A percentile compares a stretch with the other conserved stretches of the same genome.
Evolutionary conservation across 345 rosid species (phyloP).

Genomic region (Reutealis trisperma): DNA sequence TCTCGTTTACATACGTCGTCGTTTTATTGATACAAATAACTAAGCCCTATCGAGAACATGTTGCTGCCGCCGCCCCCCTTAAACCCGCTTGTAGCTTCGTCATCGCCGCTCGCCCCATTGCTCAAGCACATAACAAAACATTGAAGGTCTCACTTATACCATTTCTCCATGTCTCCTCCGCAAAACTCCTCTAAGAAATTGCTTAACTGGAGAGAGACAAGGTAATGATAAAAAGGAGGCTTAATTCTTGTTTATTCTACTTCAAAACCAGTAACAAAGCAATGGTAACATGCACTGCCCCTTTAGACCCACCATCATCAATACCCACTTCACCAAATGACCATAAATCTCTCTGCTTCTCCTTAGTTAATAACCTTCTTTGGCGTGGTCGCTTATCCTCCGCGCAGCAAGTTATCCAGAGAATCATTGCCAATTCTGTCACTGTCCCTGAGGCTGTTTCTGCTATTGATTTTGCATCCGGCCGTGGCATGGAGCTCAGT

Average conservation of each 20-base stretch:
- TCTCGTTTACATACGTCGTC: too few species aligned
- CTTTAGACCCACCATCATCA: slow-evolving; percentile 28
- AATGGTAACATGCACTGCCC: slow-evolving; percentile 33
- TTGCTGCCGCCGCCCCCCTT: too few species aligned
- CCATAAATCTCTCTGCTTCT: slow-evolving; percentile 44
- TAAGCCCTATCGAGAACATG: too few species aligned
- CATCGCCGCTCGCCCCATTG: too few species aligned
- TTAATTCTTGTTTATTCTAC: slow-evolving; percentile 22
- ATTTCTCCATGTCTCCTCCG: too few species aligned
- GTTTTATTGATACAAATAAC: too few species aligned
- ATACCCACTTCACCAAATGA: slow-evolving; percentile 14
- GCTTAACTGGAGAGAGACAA: too few species aligned
- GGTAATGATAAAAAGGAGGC: not conserved
- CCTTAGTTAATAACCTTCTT: slow-evolving; percentile 47
- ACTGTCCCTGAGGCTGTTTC: slow-evolving; percentile 43
- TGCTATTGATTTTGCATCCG: slow-evolving; percentile 38
- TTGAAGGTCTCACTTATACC: too few species aligned
- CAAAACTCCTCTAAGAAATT: too few species aligned
- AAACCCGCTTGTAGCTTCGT: too few species aligned
- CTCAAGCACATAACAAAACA: too few species aligned
- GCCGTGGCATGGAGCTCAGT: slow-evolving; percentile 48
- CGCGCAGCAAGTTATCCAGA: slow-evolving; percentile 45
- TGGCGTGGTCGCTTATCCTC: slow-evolving; percentile 42
- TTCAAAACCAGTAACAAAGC: slow-evolving; percentile 36
- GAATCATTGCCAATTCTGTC: slow-evolving; percentile 35